Evolutionary conservation across 352 stramenopile species (phyloP).

Genomic region (Stramenopiles sp.): DNA sequence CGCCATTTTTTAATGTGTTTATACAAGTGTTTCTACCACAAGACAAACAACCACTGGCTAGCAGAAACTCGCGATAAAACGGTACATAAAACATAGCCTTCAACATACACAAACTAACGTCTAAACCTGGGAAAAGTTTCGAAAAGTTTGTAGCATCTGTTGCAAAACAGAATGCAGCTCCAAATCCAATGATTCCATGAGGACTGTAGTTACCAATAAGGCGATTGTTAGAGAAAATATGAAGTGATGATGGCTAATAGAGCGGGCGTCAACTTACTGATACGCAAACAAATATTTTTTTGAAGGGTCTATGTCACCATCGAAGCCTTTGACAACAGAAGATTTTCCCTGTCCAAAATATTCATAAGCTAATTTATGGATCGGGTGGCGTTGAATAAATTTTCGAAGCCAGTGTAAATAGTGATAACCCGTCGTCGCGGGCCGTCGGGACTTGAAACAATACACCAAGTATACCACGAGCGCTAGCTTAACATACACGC

Average conservation of each 20-base stretch:
- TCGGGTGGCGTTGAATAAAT: not conserved
- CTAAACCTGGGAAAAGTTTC: constrained; percentile 24
- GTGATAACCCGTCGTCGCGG: not conserved
- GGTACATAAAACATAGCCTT: constrained; percentile 25
- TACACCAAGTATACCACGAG: no score
- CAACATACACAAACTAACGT: constrained; percentile 24
- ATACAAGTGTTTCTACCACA: constrained; percentile 19
- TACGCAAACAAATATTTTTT: not conserved
- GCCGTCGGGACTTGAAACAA: not conserved
- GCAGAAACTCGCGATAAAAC: constrained; percentile 26
- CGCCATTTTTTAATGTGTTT: constrained; percentile 12
- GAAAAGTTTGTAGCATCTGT: constrained; percentile 27
- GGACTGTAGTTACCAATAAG: constrained; percentile 31
- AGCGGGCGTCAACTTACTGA: no score
- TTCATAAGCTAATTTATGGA: not conserved
- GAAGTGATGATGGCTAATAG: no score
- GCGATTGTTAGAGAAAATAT: no score
- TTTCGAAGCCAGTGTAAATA: not conserved
- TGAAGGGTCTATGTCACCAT: not conserved
- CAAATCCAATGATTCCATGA: constrained; percentile 31
- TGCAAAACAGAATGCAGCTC: constrained; percentile 22
- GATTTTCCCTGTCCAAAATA: not conserved
- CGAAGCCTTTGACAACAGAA: not conserved
- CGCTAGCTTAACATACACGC: no score
- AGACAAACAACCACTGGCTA: constrained; percentile 17